Evolutionary conservation across 148 eudicot genomes (phyloP), one percentile per base, ranked within the genome.

Genomic region (Nepenthes gracilis): DNA sequence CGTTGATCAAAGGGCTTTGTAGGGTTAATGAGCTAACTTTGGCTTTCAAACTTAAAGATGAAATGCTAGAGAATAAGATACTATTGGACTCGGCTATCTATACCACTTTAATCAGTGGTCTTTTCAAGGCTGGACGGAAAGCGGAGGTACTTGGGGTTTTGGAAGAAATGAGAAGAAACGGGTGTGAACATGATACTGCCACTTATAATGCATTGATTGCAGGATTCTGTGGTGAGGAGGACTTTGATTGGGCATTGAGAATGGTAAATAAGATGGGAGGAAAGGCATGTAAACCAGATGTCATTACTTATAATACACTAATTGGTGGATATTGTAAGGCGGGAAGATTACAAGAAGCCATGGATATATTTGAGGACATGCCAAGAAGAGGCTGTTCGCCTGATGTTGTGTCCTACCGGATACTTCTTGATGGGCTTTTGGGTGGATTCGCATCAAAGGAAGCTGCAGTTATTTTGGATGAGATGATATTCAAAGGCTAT

Each of bases 401-500:
- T 0, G 88, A 90, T 69, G 78, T 86, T 6, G 75, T 86, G 2
- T 75, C 88, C 1, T 90, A 84, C 62, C 68, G 90, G 66, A 80
- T 64, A 23, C 62, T 78, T 51, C 70, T 90, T 61, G 78, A 77
- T n/a, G 88, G 79, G 65, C 80, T 86, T 63, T 67, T 80, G 56
- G 65, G 69, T 43, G 79, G 65, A 12, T 68, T 61, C 77, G 71
- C 67, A 65, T 63, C 80, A 40, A 38, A 77, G 61, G 85, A 83
- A 69, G 97, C 82, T 10, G 80, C 81, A 7, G 7, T 65, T 54
- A 34, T 78, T 64, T 81, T 90, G 75, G 95, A 90, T 74, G 95
- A 90, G 78, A 90, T 90, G 97, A 61, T 86, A 36, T 80, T 84
- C 68, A 84, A 73, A 73, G 86, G 86, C 34, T 84, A 73, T 62